Conservation (phyloP, 768 basidiomycete genomes). For the Lactarius hatsudake region DNA sequence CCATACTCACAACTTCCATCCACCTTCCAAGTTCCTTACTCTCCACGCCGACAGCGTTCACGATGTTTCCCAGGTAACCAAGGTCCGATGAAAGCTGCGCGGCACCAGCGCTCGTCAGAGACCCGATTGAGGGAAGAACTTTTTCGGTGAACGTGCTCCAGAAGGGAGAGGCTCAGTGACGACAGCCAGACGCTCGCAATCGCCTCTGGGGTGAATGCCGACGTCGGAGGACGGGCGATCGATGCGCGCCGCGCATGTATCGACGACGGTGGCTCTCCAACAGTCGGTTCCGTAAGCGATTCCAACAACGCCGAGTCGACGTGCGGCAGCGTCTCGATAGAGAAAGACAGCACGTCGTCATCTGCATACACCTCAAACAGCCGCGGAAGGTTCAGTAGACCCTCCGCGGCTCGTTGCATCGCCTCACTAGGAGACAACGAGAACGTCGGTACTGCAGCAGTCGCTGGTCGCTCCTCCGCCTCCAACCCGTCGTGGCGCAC, state of each 20-base stretch:
- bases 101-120: slow-evolving; percentile 63
- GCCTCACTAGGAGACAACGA: slow-evolving; percentile 88
- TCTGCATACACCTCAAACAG: slow-evolving; percentile 93
- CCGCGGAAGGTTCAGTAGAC: slow-evolving; percentile 88
- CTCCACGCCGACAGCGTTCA: slow-evolving; percentile 87
- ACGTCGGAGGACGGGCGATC: slow-evolving; percentile 16
- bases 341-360: slow-evolving; percentile 88
- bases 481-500: slow-evolving; percentile 41
- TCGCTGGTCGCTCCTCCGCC: slow-evolving; percentile 42
- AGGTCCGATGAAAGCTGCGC: slow-evolving; percentile 86
- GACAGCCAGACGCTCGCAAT: slow-evolving; percentile 91
- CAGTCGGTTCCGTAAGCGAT: slow-evolving; percentile 43
- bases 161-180: slow-evolving; percentile 79
- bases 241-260: slow-evolving; percentile 38
- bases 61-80: slow-evolving; percentile 87
- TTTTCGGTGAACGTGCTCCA: slow-evolving; percentile 67
- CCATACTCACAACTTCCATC: slow-evolving; percentile 66
- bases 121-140: slow-evolving; percentile 69
- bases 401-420: slow-evolving; percentile 87
- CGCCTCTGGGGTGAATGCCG: slow-evolving; percentile 60
- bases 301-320: slow-evolving; percentile 56
- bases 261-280: slow-evolving; percentile 20
- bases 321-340: slow-evolving; percentile 76
- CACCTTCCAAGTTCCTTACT: slow-evolving; percentile 75
- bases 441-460: slow-evolving; percentile 82